These are phyloP conservation scores for Psilocybe mexicana DNA, from an alignment of 1,284 basidiomycete species.

Conservation along the genomic window DNA sequence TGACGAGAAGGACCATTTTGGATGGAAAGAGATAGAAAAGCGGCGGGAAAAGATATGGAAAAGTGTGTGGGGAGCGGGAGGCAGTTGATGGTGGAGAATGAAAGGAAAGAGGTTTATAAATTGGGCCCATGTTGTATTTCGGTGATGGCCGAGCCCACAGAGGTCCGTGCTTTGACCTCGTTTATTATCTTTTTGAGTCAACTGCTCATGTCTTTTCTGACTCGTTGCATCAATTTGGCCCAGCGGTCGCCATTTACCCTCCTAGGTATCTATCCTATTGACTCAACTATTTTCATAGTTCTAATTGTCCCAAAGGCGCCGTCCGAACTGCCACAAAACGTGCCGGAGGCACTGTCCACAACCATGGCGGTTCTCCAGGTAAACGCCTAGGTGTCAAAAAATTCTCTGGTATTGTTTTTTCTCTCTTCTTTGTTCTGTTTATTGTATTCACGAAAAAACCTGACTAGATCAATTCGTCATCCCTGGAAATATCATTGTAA, in stretches of 20 bases:
- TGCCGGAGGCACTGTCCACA: constrained; percentile 89
- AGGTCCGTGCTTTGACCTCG: constrained; percentile 21
- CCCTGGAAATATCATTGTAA: constrained; percentile 91
- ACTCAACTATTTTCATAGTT: constrained; percentile 14
- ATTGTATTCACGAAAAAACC: constrained; percentile 1
- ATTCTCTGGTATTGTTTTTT: constrained; percentile 73
- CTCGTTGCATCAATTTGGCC: constrained; percentile 37
- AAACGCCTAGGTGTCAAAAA: constrained; percentile 92
- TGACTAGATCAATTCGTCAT: constrained; percentile 77
- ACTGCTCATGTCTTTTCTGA: constrained; percentile 42
- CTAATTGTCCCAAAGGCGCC: constrained; percentile 47
- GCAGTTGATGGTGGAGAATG: constrained; percentile 23
- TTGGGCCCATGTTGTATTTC: constrained; percentile 24
- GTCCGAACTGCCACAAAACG: constrained; percentile 93
- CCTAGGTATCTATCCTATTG: constrained; percentile 36
- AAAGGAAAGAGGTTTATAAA: constrained; percentile 21
- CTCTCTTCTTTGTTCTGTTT: background rate
- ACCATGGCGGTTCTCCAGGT: constrained; percentile 89
- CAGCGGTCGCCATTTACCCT: constrained; percentile 47
- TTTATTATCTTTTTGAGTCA: constrained; percentile 22
- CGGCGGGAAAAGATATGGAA: background rate
- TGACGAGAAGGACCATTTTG: constrained; percentile 78
- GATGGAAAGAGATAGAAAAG: constrained; percentile 14
- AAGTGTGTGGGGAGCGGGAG: constrained; percentile 12
- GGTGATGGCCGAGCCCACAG: constrained; percentile 36